Base-by-base conservation (phyloP, 2,329 filamentous ascomycete genomes). In the Stemphylium beticola region DNA sequence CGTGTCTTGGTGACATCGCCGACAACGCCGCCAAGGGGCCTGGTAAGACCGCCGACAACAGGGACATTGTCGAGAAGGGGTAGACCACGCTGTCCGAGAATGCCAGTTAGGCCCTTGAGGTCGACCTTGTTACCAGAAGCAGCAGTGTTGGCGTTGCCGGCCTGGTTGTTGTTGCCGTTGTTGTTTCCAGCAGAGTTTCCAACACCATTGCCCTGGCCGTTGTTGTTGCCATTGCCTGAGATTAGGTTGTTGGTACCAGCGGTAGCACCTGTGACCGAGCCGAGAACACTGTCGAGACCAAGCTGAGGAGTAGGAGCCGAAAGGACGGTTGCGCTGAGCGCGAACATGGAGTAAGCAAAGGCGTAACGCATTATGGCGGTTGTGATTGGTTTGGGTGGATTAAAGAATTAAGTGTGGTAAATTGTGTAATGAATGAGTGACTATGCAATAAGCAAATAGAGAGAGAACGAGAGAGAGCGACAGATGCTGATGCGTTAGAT, bases 281-380 rank as follows among this genome's bases (percentile, higher is more conserved):
- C 55, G 12, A 60, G 18, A 38, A 58, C 45, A 44, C 45, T 58
- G 20, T 29, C 45, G 5, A 39, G 29, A 18, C 36, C 32, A 18
- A 58, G 20, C 34, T 61, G 53, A 9, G 60, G 60, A 20, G 52
- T 56, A 22, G 63, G 63, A 3, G 63, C 63, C 12, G 60, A 44
- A n/a, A 60, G 34, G 15, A 63, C 60, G 20, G 61, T 55, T 24
- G 61, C 53, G 18, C 57, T 53, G 42, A 66, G 49, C 24, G 57
- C 55, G 38, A 60, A 53, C 41, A 66, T 34, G 17, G 60, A 52
- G 20, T 61, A 26, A 6, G 60, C 39, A 31, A 61, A 9, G 49
- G 58, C 63, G 50, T 44, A 57, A 45, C 51, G 50, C 59, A 61
- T 61, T 4, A 40, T 53, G 58, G 24, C 24, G 39, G 39, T 49